Percentiles rank a stretch among this genome's conserved stretches.
Evolutionary conservation across 2,329 filamentous ascomycete genomes (phyloP).

Genomic region (Monilinia fructicola): DNA sequence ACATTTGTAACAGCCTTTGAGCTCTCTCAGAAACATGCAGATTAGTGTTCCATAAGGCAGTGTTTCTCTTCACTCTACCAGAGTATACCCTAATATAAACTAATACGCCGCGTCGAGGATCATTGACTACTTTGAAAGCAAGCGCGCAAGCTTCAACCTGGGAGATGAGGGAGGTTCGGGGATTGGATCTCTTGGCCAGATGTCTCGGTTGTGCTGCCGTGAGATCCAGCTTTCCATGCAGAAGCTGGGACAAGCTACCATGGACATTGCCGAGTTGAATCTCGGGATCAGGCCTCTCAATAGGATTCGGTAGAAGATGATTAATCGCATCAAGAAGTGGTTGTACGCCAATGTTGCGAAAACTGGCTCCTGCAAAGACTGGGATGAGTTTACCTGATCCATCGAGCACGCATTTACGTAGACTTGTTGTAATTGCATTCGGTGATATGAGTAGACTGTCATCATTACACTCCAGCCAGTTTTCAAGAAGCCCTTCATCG

Average conservation of each 20-base stretch:
- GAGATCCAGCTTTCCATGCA: constrained; percentile 48
- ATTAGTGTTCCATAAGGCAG: constrained; percentile 82
- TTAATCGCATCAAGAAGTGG: constrained; percentile 85
- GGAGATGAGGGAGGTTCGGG: constrained; percentile 44
- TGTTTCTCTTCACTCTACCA: constrained; percentile 72
- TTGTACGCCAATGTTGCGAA: constrained; percentile 91
- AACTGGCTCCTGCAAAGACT: constrained; percentile 87
- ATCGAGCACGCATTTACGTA: constrained; percentile 69
- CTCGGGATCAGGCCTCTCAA: constrained; percentile 75
- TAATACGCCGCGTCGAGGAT: constrained; percentile 79
- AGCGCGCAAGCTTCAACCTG: constrained; percentile 65
- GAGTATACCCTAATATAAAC: constrained; percentile 93
- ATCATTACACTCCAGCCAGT: constrained; percentile 75
- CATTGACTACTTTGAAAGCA: constrained; percentile 92
- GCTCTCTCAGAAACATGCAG: constrained; percentile 76
- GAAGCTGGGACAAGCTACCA: constrained; percentile 53
- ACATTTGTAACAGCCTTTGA: constrained; percentile 82
- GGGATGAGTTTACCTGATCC: constrained; percentile 75
- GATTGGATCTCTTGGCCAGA: constrained; percentile 43
- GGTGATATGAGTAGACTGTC: constrained; percentile 67
- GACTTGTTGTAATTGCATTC: constrained; percentile 66
- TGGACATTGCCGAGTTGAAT: constrained; percentile 63
- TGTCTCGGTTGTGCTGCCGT: constrained; percentile 39
- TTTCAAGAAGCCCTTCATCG: constrained; percentile 82
- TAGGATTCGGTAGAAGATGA: constrained; percentile 81